Conservation (phyloP, 345 rosid genomes). For the Camelina neglecta region DNA sequence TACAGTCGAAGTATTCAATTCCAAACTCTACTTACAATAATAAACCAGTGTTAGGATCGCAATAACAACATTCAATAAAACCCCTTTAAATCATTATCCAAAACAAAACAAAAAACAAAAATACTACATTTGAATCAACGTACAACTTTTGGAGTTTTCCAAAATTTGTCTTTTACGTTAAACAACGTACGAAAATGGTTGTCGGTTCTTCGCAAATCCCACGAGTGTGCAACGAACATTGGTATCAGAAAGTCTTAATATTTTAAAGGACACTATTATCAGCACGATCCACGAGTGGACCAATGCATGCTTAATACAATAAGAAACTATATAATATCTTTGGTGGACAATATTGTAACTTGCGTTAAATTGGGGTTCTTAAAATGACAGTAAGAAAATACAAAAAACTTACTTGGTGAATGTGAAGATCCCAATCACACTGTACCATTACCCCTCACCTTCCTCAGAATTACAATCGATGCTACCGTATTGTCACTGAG, state of each 20-base stretch:
- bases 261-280: slow-evolving; percentile 17
- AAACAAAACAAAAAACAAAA: neutral
- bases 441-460: neutral
- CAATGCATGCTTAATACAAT: slow-evolving; percentile 33
- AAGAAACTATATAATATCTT: no score
- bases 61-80: neutral
- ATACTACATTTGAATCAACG: neutral
- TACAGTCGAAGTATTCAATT: slow-evolving; percentile 4
- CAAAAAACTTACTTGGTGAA: slow-evolving; percentile 14
- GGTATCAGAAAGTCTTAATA: slow-evolving; percentile 25
- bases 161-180: slow-evolving; percentile 23
- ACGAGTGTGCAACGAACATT: slow-evolving; percentile 36
- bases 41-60: neutral
- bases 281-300: slow-evolving; percentile 39
- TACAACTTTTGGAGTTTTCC: neutral
- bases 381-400: neutral
- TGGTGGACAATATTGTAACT: neutral
- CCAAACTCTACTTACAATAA: neutral
- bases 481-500: slow-evolving; percentile 18
- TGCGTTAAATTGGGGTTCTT: neutral
- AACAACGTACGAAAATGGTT: slow-evolving; percentile 31
- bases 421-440: slow-evolving; percentile 11
- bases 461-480: slow-evolving; percentile 2
- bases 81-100: no score
- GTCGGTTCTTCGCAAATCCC: slow-evolving; percentile 37